Evolutionary conservation across 164 flowering plant genomes (phyloP).

Genomic region (Macadamia integrifolia): DNA sequence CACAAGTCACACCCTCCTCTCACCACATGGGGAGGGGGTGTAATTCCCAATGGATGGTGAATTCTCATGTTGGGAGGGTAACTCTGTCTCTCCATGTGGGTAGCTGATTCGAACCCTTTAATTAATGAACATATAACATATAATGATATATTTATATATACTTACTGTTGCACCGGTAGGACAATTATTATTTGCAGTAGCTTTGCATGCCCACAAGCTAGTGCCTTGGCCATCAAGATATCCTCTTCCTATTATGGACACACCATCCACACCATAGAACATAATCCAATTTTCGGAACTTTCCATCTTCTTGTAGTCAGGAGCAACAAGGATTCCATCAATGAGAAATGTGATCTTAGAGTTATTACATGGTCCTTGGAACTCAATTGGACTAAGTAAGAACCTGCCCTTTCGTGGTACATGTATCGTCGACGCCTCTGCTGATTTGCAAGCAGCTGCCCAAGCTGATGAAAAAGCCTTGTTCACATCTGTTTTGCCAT

Average conservation of each 20-base stretch:
- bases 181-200: slow-evolving; percentile 19
- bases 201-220: slow-evolving; percentile 45
- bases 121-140: too few species aligned
- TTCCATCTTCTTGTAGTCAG: slow-evolving; percentile 24
- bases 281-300: slow-evolving; percentile 38
- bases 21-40: too few species aligned
- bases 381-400: slow-evolving; percentile 18
- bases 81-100: too few species aligned
- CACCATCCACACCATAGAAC: slow-evolving; percentile 32
- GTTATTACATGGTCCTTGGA: slow-evolving; percentile 43
- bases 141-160: too few species aligned
- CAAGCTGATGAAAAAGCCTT: slow-evolving; percentile 8
- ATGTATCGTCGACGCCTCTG: slow-evolving; percentile 11
- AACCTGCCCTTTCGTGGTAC: slow-evolving; percentile 35
- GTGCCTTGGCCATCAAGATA: slow-evolving; percentile 45
- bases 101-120: too few species aligned
- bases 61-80: too few species aligned
- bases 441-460: slow-evolving; percentile 18
- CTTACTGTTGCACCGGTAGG: slow-evolving; percentile 48
- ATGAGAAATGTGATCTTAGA: slow-evolving; percentile 22
- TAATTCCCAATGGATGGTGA: too few species aligned
- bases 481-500: slow-evolving; percentile 24
- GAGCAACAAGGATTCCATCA: slow-evolving; percentile 42
- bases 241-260: slow-evolving; percentile 45
- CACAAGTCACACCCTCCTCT: too few species aligned